A percentile compares a stretch with the other conserved stretches of the same genome.
These are phyloP conservation scores for Cyberlindnera maclurae DNA, from an alignment of 805 yeast species.

Conservation along the genomic window DNA sequence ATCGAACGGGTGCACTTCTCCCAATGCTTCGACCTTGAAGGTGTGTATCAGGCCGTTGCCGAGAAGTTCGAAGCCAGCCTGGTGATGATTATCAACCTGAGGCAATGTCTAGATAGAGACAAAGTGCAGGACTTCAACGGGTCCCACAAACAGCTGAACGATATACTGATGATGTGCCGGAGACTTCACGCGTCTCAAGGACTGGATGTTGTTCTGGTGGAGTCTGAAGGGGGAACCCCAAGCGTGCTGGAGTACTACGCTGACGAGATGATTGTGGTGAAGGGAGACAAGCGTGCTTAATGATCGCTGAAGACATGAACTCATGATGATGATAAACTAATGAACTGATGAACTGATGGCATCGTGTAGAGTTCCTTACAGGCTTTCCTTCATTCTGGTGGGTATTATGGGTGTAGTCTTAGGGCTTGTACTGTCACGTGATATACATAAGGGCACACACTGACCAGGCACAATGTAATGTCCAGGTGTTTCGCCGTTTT, in stretches of 20 bases:
- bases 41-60: constrained; percentile 1
- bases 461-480: no score
- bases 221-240: neutral
- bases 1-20: constrained; percentile 4
- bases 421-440: no score
- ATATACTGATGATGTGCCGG: constrained; percentile 3
- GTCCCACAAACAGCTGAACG: constrained; percentile 5
- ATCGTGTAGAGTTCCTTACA: no score
- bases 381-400: no score
- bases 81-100: constrained; percentile 5
- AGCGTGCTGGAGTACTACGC: constrained; percentile 7
- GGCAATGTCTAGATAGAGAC: constrained; percentile 3
- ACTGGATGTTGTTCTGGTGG: constrained; percentile 3
- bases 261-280: constrained; percentile 3
- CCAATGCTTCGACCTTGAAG: constrained; percentile 9
- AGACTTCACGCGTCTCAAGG: neutral
- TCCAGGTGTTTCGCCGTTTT: no score
- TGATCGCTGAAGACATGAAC: no score
- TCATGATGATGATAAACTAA: no score
- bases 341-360: no score
- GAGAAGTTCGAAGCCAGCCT: neutral
- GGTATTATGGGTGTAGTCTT: no score
- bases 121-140: neutral
- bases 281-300: no score
- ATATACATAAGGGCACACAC: no score